A percentile compares a stretch with the other conserved stretches of the same genome.
These are phyloP conservation scores for Chlorociboria aeruginascens DNA, from an alignment of 495 filamentous ascomycete species.

Conservation along the genomic window DNA sequence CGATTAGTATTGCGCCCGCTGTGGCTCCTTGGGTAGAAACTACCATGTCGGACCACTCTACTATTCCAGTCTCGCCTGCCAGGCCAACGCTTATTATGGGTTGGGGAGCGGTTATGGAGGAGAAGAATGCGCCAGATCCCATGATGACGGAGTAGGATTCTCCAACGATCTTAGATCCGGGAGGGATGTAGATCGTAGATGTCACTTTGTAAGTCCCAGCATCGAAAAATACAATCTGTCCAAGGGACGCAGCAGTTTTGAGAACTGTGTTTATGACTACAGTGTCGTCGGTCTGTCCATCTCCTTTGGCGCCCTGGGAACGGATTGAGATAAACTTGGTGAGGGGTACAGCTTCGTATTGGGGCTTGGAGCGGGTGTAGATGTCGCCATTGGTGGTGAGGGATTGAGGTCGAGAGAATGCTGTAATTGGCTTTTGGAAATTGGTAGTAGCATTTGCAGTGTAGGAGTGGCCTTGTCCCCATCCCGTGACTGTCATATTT, in stretches of 20 bases:
- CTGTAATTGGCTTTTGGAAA: conserved; percentile 12
- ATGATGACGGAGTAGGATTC: conserved; percentile 35
- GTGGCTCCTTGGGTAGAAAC: conserved; percentile 32
- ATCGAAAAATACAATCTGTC: conserved; percentile 11
- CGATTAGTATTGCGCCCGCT: conserved; percentile 32
- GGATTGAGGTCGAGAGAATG: conserved; percentile 27
- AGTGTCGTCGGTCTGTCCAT: conserved; percentile 45
- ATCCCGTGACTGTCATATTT: conserved; percentile 36
- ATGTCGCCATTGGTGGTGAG: conserved; percentile 21
- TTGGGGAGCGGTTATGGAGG: conserved; percentile 31
- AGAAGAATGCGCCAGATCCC: conserved; percentile 35
- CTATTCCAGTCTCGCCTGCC: conserved; percentile 36
- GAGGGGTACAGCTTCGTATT: conserved; percentile 39
- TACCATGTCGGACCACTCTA: conserved; percentile 44
- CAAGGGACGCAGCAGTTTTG: conserved; percentile 19
- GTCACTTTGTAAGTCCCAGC: conserved; percentile 35
- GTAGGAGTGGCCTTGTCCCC: conserved; percentile 30
- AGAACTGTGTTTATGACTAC: conserved; percentile 22
- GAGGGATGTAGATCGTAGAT: conserved; percentile 38
- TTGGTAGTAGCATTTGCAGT: not conserved
- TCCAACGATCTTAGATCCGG: conserved; percentile 35
- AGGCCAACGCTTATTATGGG: conserved; percentile 47
- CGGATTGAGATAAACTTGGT: conserved; percentile 47
- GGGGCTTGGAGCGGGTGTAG: conserved; percentile 32
- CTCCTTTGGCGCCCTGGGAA: conserved; percentile 21